phyloP scores from a whole-genome alignment of 192 early-diverging fungal genomes.

The Physocladia obscura region DNA sequence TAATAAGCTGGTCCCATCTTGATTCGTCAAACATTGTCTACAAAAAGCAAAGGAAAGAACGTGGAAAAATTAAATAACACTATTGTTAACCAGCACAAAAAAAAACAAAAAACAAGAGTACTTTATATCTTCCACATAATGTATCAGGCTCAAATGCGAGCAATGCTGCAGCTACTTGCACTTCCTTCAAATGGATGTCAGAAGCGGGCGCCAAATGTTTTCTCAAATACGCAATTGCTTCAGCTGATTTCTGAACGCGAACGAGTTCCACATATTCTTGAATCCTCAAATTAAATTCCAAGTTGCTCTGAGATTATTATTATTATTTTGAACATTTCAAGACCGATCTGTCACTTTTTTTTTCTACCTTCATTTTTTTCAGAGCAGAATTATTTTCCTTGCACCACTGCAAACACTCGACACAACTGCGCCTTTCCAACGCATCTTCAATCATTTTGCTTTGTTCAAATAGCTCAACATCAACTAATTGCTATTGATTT shows the following conservation, averaged over 20 bases:
- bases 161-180: constrained; percentile 87
- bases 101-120: constrained; percentile 24
- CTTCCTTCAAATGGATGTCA: constrained; percentile 72
- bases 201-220: constrained; percentile 81
- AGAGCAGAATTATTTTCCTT: constrained; percentile 84
- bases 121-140: constrained; percentile 77
- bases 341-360: neutral
- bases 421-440: constrained; percentile 74
- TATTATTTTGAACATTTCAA: neutral
- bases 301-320: constrained; percentile 66
- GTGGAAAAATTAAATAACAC: neutral
- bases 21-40: constrained; percentile 65
- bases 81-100: neutral
- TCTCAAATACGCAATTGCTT: constrained; percentile 83
- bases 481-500: constrained; percentile 72
- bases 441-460: constrained; percentile 78
- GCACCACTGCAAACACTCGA: constrained; percentile 91
- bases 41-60: too few relatives aligned
- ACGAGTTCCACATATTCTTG: constrained; percentile 95
- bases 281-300: constrained; percentile 93
- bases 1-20: constrained; percentile 78
- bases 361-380: constrained; percentile 80
- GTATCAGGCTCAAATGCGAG: constrained; percentile 82
- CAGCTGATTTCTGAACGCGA: constrained; percentile 56
- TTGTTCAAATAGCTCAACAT: constrained; percentile 87